phyloP scores from a whole-genome alignment of 2,329 filamentous ascomycete genomes.

The Penicillium sp. region DNA sequence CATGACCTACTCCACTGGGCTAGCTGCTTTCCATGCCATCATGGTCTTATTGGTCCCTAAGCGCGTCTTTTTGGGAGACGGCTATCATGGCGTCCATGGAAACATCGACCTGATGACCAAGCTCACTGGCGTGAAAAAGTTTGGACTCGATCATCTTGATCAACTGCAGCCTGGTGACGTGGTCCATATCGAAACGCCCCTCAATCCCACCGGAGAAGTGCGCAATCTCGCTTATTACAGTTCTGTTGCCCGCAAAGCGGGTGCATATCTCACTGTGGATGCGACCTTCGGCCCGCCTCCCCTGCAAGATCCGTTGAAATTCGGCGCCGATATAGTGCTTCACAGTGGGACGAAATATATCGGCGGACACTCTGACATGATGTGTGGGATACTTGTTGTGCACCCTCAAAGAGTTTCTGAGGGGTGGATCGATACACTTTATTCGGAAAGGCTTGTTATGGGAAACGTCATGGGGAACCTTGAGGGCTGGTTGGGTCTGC shows the following conservation, averaged over 20 bases:
- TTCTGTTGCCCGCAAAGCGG: conserved; percentile 45
- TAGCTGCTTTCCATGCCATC: conserved; percentile 86
- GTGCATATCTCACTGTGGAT: conserved; percentile 58
- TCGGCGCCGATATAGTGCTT: conserved; percentile 82
- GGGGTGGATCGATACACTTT: conserved; percentile 49
- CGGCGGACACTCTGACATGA: conserved; percentile 88
- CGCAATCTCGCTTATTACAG: conserved; percentile 57
- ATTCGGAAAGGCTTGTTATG: conserved; percentile 69
- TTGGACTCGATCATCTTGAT: conserved; percentile 66
- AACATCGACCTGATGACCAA: conserved; percentile 72
- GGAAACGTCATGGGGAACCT: conserved; percentile 82
- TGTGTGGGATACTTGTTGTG: conserved; percentile 78
- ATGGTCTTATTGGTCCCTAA: conserved; percentile 79
- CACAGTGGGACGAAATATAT: conserved; percentile 94
- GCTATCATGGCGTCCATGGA: conserved; percentile 92
- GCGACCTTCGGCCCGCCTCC: conserved; percentile 89
- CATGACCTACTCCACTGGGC: conserved; percentile 78
- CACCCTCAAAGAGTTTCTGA: conserved; percentile 45
- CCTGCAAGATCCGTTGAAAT: conserved; percentile 76
- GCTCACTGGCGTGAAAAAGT: conserved; percentile 70
- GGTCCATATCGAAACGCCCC: conserved; percentile 84
- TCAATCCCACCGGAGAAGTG: conserved; percentile 84
- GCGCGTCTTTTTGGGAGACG: conserved; percentile 76
- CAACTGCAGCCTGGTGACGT: conserved; percentile 74
- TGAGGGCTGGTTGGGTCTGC: conserved; percentile 86